phyloP scores from a whole-genome alignment of 306 rosid genomes.

The Sphenostylis stenocarpa region DNA sequence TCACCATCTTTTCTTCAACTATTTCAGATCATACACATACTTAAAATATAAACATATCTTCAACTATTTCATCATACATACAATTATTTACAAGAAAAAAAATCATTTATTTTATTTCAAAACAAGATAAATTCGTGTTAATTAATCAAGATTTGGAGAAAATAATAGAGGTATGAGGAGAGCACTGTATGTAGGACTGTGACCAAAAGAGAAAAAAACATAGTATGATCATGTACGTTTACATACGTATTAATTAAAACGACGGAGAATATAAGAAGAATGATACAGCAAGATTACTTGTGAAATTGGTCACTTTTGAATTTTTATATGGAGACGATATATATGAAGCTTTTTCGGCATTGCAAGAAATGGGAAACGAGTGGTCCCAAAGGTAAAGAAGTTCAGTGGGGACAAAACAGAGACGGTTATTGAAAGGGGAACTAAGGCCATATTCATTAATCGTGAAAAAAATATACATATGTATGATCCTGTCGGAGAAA shows the following conservation, averaged over 20 bases:
- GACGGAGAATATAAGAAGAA: conserved; percentile 16
- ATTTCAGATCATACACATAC: conserved; percentile 24
- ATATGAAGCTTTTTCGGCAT: conserved; percentile 39
- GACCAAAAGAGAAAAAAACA: conserved; percentile 19
- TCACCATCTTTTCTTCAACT: conserved; percentile 26
- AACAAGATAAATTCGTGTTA: neutral
- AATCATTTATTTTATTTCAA: too few species aligned
- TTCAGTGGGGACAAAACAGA: conserved; percentile 32
- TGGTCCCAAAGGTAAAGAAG: conserved; percentile 33
- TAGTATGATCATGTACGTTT: conserved; percentile 11
- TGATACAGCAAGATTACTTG: conserved; percentile 42
- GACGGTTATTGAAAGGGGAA: conserved; percentile 34
- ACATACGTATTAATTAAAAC: conserved; percentile 23
- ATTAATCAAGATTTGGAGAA: neutral
- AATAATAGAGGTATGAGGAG: conserved; percentile 38
- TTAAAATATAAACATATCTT: neutral
- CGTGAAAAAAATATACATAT: neutral
- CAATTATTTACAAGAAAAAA: too few species aligned
- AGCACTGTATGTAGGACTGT: conserved; percentile 7
- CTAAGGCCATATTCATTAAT: conserved; percentile 4
- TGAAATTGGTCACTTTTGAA: conserved; percentile 41
- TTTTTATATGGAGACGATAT: conserved; percentile 38
- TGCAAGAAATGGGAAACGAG: conserved; percentile 33
- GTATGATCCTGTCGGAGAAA: conserved; percentile 31
- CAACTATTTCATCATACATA: conserved; percentile 20